Percentiles rank a stretch among this genome's conserved stretches.
Evolutionary conservation across 495 filamentous ascomycete species (phyloP).

Genomic region (Daldinia grandis): DNA sequence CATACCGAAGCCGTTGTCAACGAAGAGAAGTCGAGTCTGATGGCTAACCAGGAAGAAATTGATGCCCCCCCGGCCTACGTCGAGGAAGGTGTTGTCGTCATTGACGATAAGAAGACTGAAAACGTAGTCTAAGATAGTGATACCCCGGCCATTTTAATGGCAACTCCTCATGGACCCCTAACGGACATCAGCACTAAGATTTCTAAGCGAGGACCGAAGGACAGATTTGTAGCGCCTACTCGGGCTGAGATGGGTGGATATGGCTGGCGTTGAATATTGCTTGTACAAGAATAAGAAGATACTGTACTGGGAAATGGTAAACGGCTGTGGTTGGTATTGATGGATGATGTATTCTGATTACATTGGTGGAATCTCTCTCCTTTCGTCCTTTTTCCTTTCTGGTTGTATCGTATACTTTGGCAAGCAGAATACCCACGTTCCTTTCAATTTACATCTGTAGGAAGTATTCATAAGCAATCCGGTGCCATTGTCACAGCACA

Average conservation of each 20-base stretch:
- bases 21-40: constrained; percentile 56
- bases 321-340: neutral
- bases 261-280: constrained; percentile 17
- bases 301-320: constrained; percentile 19
- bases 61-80: constrained; percentile 53
- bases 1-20: constrained; percentile 45
- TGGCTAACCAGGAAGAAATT: constrained; percentile 48
- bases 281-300: constrained; percentile 8
- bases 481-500: neutral
- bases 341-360: constrained; percentile 18
- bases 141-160: constrained; percentile 31
- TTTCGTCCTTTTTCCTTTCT: constrained; percentile 37
- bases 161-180: neutral
- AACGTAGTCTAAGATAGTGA: constrained; percentile 38
- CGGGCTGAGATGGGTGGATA: constrained; percentile 14
- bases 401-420: constrained; percentile 33
- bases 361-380: constrained; percentile 34
- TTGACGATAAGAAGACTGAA: constrained; percentile 44
- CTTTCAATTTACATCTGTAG: constrained; percentile 39
- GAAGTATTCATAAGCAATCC: constrained; percentile 11
- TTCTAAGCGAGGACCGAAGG: constrained; percentile 14
- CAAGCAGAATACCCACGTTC: constrained; percentile 42
- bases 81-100: constrained; percentile 35
- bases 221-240: constrained; percentile 11
- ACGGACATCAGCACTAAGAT: neutral